These are phyloP conservation scores for Speleostelium caveatum DNA, from an alignment of 78 protist species.

Conservation along the genomic window DNA sequence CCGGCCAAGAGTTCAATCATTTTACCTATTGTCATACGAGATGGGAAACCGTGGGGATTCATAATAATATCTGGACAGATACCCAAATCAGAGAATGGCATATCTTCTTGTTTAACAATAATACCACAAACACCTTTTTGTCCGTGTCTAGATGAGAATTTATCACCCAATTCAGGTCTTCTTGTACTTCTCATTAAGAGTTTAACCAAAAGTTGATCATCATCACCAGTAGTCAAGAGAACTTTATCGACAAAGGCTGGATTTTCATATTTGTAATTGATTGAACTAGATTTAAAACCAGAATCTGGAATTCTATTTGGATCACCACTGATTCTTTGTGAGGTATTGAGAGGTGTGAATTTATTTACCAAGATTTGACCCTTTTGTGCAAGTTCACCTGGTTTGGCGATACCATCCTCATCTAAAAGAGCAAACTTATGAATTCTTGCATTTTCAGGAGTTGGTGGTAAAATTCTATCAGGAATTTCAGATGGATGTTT, in stretches of 20 bases:
- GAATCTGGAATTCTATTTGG: slow-evolving; percentile 25
- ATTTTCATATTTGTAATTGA: slow-evolving; percentile 74
- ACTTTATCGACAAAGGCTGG: slow-evolving; percentile 92
- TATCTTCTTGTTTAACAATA: slow-evolving; percentile 96
- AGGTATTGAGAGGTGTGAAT: slow-evolving; percentile 65
- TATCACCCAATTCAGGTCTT: slow-evolving; percentile 99
- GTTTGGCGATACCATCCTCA: slow-evolving; percentile 93
- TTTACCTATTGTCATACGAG: slow-evolving; percentile 99
- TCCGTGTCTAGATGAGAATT: slow-evolving; percentile 99
- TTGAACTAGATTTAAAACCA: slow-evolving; percentile 28
- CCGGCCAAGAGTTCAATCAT: slow-evolving; percentile 98
- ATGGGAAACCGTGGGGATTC: slow-evolving; percentile 99
- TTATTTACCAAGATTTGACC: slow-evolving; percentile 93
- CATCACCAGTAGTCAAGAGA: slow-evolving; percentile 89
- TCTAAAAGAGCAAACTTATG: slow-evolving; percentile 83
- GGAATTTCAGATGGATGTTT: slow-evolving; percentile 69
- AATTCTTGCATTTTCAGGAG: slow-evolving; percentile 28
- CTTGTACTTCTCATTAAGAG: slow-evolving; percentile 90
- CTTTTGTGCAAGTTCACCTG: slow-evolving; percentile 83
- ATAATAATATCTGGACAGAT: slow-evolving; percentile 99
- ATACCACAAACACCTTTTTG: slow-evolving; percentile 99
- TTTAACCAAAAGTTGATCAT: slow-evolving; percentile 88
- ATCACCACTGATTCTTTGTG: not conserved
- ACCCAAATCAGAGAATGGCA: slow-evolving; percentile 99
- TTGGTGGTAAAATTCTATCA: slow-evolving; percentile 30